Conservation (phyloP, 2,329 filamentous ascomycete species). For the Annulohypoxylon truncatum region DNA sequence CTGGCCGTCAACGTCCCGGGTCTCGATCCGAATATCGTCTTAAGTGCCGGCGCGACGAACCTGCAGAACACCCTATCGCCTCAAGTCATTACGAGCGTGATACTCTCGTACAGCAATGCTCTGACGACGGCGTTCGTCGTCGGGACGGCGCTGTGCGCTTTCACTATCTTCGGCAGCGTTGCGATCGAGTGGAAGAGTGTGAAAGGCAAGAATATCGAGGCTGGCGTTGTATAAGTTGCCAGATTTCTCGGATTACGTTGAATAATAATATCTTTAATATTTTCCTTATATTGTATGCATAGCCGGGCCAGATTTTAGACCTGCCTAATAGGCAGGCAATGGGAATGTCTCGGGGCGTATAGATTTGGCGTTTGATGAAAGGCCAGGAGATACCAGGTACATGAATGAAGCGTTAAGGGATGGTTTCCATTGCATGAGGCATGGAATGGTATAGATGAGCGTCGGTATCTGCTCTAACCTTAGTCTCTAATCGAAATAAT, state of each 20-base stretch:
- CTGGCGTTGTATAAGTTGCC: conserved; percentile 23
- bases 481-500: not conserved
- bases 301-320: not conserved
- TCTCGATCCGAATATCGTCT: conserved; percentile 50
- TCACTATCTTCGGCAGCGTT: conserved; percentile 57
- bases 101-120: conserved; percentile 59
- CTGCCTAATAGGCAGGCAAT: not conserved
- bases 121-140: conserved; percentile 58
- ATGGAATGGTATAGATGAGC: not conserved
- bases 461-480: not conserved
- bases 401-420: not conserved
- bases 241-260: not conserved
- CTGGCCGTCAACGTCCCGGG: conserved; percentile 52
- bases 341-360: not conserved
- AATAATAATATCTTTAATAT: not conserved
- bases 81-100: conserved; percentile 50
- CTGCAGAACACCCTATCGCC: conserved; percentile 48
- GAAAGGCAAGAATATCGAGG: conserved; percentile 63
- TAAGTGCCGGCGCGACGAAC: conserved; percentile 54
- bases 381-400: not conserved
- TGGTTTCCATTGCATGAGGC: not conserved
- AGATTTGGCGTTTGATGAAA: not conserved
- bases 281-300: not conserved
- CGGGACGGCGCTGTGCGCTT: conserved; percentile 57
- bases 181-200: conserved; percentile 67